Evolutionary conservation across 106 monocot genomes (phyloP), one percentile per base, ranked within the genome.

Genomic region (Dioscorea zingiberensis): DNA sequence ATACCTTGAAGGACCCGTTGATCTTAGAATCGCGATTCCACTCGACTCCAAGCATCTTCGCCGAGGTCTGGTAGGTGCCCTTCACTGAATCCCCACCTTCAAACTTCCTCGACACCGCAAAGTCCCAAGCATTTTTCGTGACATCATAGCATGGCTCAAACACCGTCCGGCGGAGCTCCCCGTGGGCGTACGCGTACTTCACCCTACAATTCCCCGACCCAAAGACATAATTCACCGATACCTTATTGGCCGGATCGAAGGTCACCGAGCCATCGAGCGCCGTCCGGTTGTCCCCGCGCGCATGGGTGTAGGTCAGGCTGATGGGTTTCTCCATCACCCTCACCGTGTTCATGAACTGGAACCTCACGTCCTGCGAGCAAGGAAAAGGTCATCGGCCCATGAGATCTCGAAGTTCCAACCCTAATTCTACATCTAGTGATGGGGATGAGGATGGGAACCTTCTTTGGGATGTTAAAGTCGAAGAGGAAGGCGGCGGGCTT

Each of bases 281-380:
- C 21, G 95, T 86, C 66, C 78, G 78, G 32, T 72, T 75, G 13
- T 72, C 76, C 58, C 75, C 71, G 30, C 66, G 61, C 28, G 74
- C 67, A 72, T 91, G 95, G 27, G 78, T 78, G 63, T 97, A 97
- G 51, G 87, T 91, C 44, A 97, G 48, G 62, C 54, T 91, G 70
- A 91, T 17, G 12, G 85, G 81, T 65, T 81, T 88, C 64, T 85
- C 85, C 59, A 68, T 13, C 56, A 91, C 66, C 13, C 65, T 69
- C 53, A 87, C 62, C 21, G 75, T 74, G 81, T 91, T 92, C 85
- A 88, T 91, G 84, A 97, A 97, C 62, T 84, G 83, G 77, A 97
- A 97, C 45, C 83, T 84, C 27, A 81, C 73, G 60, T 97, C 91
- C 95, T 97, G 68, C 24, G 7, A 63, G 19, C 29, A 44, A n/a